Evolutionary conservation across 176 grass and related monocot species (phyloP), one percentile per base, ranked within the genome.

Genomic region (Carex scoparia): DNA sequence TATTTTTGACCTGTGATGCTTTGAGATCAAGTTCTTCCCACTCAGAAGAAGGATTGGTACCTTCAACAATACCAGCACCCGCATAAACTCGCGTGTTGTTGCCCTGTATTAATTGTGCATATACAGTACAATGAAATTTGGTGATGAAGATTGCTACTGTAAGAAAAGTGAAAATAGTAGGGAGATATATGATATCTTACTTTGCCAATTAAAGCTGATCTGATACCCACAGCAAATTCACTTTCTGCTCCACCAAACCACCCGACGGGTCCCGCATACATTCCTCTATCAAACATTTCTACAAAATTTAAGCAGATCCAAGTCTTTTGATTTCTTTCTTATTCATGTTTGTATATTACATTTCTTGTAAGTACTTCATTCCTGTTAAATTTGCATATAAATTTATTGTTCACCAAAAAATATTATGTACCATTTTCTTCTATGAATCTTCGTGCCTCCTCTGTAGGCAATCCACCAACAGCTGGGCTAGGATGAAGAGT

Each of bases 221-320:
- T 92, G 91, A 99, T 99, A 7, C 96, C 96, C 53, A 99, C 96
- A 48, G 91, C 90, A 85, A 99, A 99, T 88, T 99, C 93, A 68
- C 91, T 94, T 89, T 99, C 96, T 84, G 76, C 86, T 86, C 96
- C 96, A 71, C 96, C 96, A 84, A 99, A 95, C 93, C 93, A 99
- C 77, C 96, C 93, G 62, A 99, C 90, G 66, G 96, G 96, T 73
- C 93, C 91, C 64, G 89, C 91, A 69, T 99, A 99, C 96, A 99
- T 95, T 82, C 96, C 96, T 81, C 93, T 88, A 89, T 94, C 93
- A 28, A 99, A 99, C 85, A 92, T 94, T 89, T 95, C 96, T 95
- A 81, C 4, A 69, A 73, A 71, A 87, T 69, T 57, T 5, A 83
- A 86, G 84, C 12, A 56, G 38, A 40, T 40, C 38, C 0, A 77